Base-by-base conservation (phyloP, 1,139 yeast genomes). In the Saccharomycopsis hybrid region DNA sequence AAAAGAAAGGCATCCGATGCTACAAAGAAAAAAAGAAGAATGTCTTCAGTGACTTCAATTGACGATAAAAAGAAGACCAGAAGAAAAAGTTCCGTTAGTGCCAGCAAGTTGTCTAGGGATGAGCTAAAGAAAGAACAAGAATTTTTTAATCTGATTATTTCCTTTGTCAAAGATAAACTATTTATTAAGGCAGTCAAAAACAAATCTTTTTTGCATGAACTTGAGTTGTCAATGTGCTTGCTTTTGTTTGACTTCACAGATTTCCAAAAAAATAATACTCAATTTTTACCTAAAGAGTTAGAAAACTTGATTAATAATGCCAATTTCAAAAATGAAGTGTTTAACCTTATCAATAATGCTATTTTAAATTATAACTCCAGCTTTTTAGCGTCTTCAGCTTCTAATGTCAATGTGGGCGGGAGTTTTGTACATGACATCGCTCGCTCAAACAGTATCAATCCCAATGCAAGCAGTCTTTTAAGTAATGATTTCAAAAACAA, bases 211-310 rank as follows among this genome's bases (percentile, higher is more conserved):
- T 67, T 82, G 64, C 76, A 77, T 54, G 87, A 83, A 56, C 66
- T 84, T 55, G 90, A 84, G 59, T 67, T 80, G 36, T 78, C 87
- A 7, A 82, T 84, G 87, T 81, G 88, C 49, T 68, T 80, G 48
- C 53, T 75, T 44, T 66, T 84, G 33, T 80, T 85, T 57, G 79
- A 80, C 57, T 54, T 56, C 50, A 53, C 50, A 18, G 50, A 55
- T 24, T 56, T 63, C 1, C 54, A 57, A 30, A 49, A 45, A 13
- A 47, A 47, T 24, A 52, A 68, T 64, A 62, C 62, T 30, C 61
- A 67, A 27, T 67, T 65, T 36, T 60, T 81, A 54, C 67, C 89
- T 50, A 68, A 71, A 30, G 79, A 78, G 55, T 78, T 85, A 54
- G 80, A 82, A 35, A 69, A 77, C 42, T 63, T 80, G 47, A 83